Percentiles rank a stretch among this genome's conserved stretches.
These are phyloP conservation scores for Flaveria brownii DNA, from an alignment of 129 eudicot species.

Conservation along the genomic window DNA sequence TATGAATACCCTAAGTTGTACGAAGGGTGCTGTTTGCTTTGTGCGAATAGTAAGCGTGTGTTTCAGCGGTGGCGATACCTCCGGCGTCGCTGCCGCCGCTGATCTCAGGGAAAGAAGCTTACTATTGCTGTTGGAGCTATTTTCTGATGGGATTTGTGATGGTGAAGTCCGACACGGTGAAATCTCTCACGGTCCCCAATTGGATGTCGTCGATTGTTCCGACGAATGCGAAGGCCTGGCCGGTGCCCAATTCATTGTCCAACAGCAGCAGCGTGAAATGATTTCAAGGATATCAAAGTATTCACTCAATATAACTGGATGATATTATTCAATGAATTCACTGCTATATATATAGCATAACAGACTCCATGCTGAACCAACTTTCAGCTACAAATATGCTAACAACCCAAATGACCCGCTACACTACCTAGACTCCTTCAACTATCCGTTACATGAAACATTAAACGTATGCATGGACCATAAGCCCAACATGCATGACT, in stretches of 20 bases:
- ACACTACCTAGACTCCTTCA: too few species aligned
- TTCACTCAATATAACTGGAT: too few species aligned
- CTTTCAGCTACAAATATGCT: too few species aligned
- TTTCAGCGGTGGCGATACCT: slow-evolving; percentile 52
- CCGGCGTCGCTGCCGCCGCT: slow-evolving; percentile 49
- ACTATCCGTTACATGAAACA: too few species aligned
- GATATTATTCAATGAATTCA: too few species aligned
- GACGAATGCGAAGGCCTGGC: slow-evolving; percentile 9
- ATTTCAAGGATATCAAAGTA: too few species aligned
- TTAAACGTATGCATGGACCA: too few species aligned
- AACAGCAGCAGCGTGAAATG: slow-evolving; percentile 1
- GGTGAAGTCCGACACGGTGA: slow-evolving; percentile 18
- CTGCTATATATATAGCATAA: too few species aligned
- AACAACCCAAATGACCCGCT: too few species aligned
- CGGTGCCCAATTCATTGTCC: slow-evolving; percentile 21
- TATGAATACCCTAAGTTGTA: slow-evolving; percentile 68
- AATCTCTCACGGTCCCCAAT: slow-evolving; percentile 35
- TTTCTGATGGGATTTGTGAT: slow-evolving; percentile 73
- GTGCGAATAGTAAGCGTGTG: slow-evolving; percentile 62
- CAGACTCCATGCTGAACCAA: too few species aligned
- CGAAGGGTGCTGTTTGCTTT: slow-evolving; percentile 60
- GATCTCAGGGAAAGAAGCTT: slow-evolving; percentile 71
- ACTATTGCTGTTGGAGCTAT: slow-evolving; percentile 78
- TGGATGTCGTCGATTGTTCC: slow-evolving; percentile 56
- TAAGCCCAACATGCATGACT: too few species aligned